These are phyloP conservation scores for Pezicula neosporulosa DNA, from an alignment of 2,329 filamentous ascomycete genomes.

Conservation along the genomic window DNA sequence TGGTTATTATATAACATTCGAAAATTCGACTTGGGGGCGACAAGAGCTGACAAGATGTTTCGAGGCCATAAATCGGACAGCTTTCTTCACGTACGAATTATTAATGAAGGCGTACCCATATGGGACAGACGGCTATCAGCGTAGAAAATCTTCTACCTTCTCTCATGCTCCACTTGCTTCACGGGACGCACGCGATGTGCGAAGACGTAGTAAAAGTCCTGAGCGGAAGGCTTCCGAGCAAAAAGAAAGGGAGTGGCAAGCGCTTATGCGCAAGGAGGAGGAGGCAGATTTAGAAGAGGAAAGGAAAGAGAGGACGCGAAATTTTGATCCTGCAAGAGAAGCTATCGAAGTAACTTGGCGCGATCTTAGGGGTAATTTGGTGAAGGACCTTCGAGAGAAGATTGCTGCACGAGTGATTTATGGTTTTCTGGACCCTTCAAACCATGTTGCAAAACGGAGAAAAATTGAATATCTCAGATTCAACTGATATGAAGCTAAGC, in stretches of 20 bases:
- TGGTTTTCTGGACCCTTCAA: conserved; percentile 76
- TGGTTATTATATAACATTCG: conserved; percentile 91
- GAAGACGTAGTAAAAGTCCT: conserved; percentile 41
- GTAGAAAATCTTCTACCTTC: conserved; percentile 3
- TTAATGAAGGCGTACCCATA: conserved; percentile 72
- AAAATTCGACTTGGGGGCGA: conserved; percentile 71
- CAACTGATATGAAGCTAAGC: conserved; percentile 55
- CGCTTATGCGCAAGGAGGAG: conserved; percentile 66
- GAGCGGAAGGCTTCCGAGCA: conserved; percentile 37
- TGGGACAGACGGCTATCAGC: conserved; percentile 18
- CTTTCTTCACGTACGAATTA: conserved; percentile 91
- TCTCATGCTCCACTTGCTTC: conserved; percentile 8
- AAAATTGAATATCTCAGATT: conserved; percentile 75
- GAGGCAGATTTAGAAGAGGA: conserved; percentile 85
- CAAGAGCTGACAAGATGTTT: conserved; percentile 80
- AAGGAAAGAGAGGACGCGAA: conserved; percentile 79
- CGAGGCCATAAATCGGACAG: conserved; percentile 71
- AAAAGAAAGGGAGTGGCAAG: conserved; percentile 61
- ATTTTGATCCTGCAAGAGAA: conserved; percentile 86
- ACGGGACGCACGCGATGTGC: conserved; percentile 15
- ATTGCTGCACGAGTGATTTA: conserved; percentile 79
- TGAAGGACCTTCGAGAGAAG: conserved; percentile 84
- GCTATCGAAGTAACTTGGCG: conserved; percentile 74
- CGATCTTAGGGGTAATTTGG: conserved; percentile 81
- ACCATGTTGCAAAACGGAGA: conserved; percentile 75